Conservation (phyloP, 352 stramenopile species). For the Pythium oligandrum region DNA sequence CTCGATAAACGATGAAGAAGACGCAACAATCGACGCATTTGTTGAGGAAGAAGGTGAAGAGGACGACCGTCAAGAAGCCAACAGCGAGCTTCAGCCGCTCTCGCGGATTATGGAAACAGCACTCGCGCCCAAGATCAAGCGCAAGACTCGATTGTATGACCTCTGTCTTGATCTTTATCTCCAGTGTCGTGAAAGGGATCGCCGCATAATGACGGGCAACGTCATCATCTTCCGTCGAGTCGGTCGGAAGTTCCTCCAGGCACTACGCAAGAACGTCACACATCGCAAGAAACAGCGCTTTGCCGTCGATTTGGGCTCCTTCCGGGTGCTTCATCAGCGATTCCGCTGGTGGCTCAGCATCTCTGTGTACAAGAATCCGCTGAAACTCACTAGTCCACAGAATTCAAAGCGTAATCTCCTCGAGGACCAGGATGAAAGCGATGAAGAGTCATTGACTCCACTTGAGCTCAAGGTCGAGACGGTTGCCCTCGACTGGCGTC, state of each 20-base stretch:
- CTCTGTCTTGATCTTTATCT: constrained; percentile 28
- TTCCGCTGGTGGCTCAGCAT: constrained; percentile 22
- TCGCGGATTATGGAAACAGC: constrained; percentile 31
- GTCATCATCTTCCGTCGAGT: constrained; percentile 23
- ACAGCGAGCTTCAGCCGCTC: constrained; percentile 12
- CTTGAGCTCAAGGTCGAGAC: constrained; percentile 6
- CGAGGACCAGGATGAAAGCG: constrained; percentile 1
- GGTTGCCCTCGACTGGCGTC: constrained; percentile 22
- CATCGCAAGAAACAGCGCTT: constrained; percentile 25
- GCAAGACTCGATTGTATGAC: constrained; percentile 32
- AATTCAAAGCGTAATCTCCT: background rate
- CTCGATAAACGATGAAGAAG: constrained; percentile 3
- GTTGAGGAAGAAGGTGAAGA: constrained; percentile 12
- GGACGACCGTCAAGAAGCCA: constrained; percentile 1
- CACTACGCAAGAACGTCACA: constrained; percentile 10
- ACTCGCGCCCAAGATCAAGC: constrained; percentile 25
- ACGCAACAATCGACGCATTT: constrained; percentile 10
- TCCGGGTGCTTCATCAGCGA: constrained; percentile 18
- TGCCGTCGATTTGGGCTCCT: constrained; percentile 23
- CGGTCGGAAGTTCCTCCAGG: constrained; percentile 12
- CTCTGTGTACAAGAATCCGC: constrained; percentile 22
- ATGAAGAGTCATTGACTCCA: background rate
- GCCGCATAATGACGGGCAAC: constrained; percentile 20
- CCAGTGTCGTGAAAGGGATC: constrained; percentile 26
- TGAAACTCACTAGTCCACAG: background rate